Base-by-base conservation (phyloP, 139 green algal species). In the Parachlorella kessleri region DNA sequence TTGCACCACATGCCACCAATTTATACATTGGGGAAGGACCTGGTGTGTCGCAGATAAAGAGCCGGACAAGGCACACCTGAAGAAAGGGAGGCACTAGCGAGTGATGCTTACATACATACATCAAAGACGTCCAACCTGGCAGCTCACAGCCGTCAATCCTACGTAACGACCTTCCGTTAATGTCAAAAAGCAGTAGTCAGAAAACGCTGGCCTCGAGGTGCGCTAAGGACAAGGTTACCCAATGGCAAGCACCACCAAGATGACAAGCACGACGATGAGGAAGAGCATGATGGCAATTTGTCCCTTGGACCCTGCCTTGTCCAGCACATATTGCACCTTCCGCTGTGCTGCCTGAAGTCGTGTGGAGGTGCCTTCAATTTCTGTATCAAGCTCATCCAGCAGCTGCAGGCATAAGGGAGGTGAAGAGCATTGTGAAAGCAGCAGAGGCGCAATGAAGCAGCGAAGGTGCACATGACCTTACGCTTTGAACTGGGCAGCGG, bases 351-450 rank as follows among this genome's bases (percentile, higher is more conserved):
- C 91, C 36, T 85, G 84, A 23, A 96, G 77, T 23, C 91, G 81
- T 37, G 77, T 91, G 24, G 85, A 73, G 2, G 92, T 96, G 21
- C 85, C 90, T 64, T 96, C 92, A 63, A 96, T 88, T 69, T 96
- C 92, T 48, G 88, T 75, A 23, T 93, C 92, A 65, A 96, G 75
- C 66, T 94, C 88, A 24, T 94, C 87, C 37, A 96, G 76, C 71
- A 96, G 82, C 7, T 77, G 42, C 2, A 39, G 5, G 33, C n/a
- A 40, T 32, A 4, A 2, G 65, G n/a, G n/a, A n/a, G n/a, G n/a
- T n/a, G n/a, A n/a, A n/a, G n/a, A n/a, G n/a, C 18, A 14, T 28
- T 14, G 53, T 63, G 53, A 21, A 63, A 21, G 23, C 53, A 63
- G 53, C 53, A 28, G 53, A 28, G 18, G 53, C n/a, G n/a, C n/a